A percentile compares a stretch with the other conserved stretches of the same genome.
Conservation (phyloP, 495 filamentous ascomycete species). For the Hyaloscypha variabilis region DNA sequence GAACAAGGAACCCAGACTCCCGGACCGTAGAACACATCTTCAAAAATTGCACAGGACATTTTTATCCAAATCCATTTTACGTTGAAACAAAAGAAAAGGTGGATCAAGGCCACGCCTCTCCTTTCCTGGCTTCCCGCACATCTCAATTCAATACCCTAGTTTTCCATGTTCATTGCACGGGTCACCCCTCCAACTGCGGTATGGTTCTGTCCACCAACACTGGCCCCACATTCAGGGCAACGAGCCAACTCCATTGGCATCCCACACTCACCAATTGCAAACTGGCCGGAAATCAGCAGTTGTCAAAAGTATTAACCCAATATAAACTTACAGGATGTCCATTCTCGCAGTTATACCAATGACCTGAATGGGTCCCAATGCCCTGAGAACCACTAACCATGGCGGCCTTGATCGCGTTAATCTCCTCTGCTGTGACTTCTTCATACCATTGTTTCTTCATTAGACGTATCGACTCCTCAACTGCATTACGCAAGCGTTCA, state of each 20-base stretch:
- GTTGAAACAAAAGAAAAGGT: neutral
- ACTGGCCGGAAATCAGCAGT: constrained; percentile 26
- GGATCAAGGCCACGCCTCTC: neutral
- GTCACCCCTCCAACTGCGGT: constrained; percentile 43
- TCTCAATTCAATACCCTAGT: constrained; percentile 11
- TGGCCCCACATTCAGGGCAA: constrained; percentile 56
- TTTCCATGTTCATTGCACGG: constrained; percentile 23
- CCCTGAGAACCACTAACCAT: constrained; percentile 37
- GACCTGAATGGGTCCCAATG: constrained; percentile 37
- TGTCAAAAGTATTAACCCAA: neutral
- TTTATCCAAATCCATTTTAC: neutral
- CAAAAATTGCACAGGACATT: no score
- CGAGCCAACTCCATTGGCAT: constrained; percentile 52
- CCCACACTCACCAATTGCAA: constrained; percentile 62
- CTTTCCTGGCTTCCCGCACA: neutral
- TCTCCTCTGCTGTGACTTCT: constrained; percentile 35
- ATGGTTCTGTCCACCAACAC: constrained; percentile 52
- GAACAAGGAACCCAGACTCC: no score
- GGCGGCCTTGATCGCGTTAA: constrained; percentile 33
- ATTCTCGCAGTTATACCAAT: constrained; percentile 39
- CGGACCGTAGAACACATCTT: no score
- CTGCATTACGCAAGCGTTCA: constrained; percentile 20
- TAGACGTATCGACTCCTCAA: constrained; percentile 27
- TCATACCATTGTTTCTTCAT: constrained; percentile 31
- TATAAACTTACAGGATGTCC: constrained; percentile 36